phyloP scores from a whole-genome alignment of 768 basidiomycete species.

The Zangia roseola region DNA sequence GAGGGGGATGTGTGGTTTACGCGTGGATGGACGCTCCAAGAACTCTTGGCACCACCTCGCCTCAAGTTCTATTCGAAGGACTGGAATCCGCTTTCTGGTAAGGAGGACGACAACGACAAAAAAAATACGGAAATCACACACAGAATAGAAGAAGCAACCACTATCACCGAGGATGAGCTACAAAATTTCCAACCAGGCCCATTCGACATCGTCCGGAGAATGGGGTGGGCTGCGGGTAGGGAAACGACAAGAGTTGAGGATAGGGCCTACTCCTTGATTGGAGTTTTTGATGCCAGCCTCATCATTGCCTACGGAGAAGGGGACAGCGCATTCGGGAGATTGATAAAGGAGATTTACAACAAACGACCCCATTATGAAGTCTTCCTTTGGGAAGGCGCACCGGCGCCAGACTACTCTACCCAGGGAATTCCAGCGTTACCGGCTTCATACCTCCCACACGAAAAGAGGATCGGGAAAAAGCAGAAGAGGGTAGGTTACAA shows the following conservation, averaged over 20 bases:
- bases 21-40: conserved; percentile 3
- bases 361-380: background rate
- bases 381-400: background rate
- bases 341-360: background rate
- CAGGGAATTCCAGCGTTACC: background rate
- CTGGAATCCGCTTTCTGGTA: background rate
- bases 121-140: too few relatives aligned
- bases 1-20: conserved; percentile 3
- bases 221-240: background rate
- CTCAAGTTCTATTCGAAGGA: background rate
- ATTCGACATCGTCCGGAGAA: background rate
- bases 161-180: too few relatives aligned
- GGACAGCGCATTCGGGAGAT: background rate
- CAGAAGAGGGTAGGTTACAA: too few relatives aligned
- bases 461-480: too few relatives aligned
- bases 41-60: background rate
- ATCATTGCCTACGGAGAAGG: conserved; percentile 1
- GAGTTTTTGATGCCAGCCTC: conserved; percentile 2
- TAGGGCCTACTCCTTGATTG: background rate
- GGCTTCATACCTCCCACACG: background rate
- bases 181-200: background rate
- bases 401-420: background rate
- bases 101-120: background rate
- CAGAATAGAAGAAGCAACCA: too few relatives aligned
- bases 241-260: background rate